Evolutionary conservation across 371 early-diverging fungal genomes (phyloP).

Genomic region (Mortierella sp.): DNA sequence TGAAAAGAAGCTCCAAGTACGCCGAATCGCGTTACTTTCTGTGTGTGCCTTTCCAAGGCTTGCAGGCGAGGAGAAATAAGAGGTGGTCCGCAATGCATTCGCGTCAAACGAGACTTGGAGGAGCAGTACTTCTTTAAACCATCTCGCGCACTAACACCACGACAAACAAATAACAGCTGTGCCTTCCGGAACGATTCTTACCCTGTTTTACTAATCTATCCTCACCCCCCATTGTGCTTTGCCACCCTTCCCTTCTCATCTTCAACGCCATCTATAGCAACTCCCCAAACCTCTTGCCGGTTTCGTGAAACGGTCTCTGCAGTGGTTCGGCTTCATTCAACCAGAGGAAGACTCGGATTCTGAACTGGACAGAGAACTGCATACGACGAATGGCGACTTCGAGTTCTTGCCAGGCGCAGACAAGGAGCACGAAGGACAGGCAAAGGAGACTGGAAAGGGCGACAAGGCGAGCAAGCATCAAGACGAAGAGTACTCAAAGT

Average conservation of each 20-base stretch:
- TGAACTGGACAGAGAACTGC: slow-evolving; percentile 18
- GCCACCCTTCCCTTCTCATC: background rate
- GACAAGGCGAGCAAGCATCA: background rate
- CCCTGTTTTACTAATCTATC: slow-evolving; percentile 5
- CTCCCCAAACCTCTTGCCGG: slow-evolving; percentile 22
- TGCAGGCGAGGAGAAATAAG: background rate
- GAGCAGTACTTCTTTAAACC: background rate
- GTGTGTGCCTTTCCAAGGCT: background rate
- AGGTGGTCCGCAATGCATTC: background rate
- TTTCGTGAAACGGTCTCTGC: slow-evolving; percentile 30
- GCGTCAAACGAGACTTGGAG: background rate
- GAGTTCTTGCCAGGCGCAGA: slow-evolving; percentile 19
- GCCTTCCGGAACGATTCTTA: background rate
- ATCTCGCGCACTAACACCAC: background rate
- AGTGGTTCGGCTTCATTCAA: slow-evolving; percentile 25
- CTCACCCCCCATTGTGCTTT: background rate
- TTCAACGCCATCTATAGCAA: slow-evolving; percentile 12
- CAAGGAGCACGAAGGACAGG: slow-evolving; percentile 13
- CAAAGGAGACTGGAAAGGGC: background rate
- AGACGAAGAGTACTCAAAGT: background rate
- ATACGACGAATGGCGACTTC: slow-evolving; percentile 25
- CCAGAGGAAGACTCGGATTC: slow-evolving; percentile 5
- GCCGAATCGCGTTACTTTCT: background rate
- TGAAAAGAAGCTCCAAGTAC: background rate
- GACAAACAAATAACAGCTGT: background rate